phyloP scores from a whole-genome alignment of 2,329 filamentous ascomycete species.

The Septoria linicola region DNA sequence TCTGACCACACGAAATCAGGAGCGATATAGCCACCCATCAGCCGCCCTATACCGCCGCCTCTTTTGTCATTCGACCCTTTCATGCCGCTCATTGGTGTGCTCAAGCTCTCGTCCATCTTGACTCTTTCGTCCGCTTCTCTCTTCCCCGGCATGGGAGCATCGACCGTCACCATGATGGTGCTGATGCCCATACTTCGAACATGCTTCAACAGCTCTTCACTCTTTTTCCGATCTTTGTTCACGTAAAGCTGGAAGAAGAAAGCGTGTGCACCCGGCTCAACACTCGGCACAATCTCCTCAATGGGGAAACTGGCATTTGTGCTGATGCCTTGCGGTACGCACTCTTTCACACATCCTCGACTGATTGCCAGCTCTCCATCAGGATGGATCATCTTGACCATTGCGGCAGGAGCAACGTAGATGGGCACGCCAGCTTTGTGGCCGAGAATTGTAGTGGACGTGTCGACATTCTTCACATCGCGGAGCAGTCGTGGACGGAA shows the following conservation, averaged over 20 bases:
- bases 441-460: constrained; percentile 39
- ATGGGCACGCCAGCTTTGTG: constrained; percentile 38
- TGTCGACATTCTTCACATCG: constrained; percentile 40
- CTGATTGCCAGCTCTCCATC: constrained; percentile 43
- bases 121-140: constrained; percentile 50
- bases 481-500: constrained; percentile 50
- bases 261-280: constrained; percentile 30
- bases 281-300: constrained; percentile 33
- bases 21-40: constrained; percentile 60
- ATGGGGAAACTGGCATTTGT: constrained; percentile 39
- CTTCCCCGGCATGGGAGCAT: constrained; percentile 59
- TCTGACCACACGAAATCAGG: constrained; percentile 54
- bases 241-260: constrained; percentile 65
- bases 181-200: constrained; percentile 51
- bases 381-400: constrained; percentile 40
- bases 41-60: constrained; percentile 56
- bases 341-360: constrained; percentile 29
- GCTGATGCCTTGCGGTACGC: constrained; percentile 35
- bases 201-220: constrained; percentile 50
- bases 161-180: constrained; percentile 60
- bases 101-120: constrained; percentile 49
- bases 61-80: constrained; percentile 53
- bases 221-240: constrained; percentile 55
- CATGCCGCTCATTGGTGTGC: constrained; percentile 53
- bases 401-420: constrained; percentile 40